These are phyloP conservation scores for Avena sativa DNA, from an alignment of 176 grass and related monocot species.

Conservation along the genomic window DNA sequence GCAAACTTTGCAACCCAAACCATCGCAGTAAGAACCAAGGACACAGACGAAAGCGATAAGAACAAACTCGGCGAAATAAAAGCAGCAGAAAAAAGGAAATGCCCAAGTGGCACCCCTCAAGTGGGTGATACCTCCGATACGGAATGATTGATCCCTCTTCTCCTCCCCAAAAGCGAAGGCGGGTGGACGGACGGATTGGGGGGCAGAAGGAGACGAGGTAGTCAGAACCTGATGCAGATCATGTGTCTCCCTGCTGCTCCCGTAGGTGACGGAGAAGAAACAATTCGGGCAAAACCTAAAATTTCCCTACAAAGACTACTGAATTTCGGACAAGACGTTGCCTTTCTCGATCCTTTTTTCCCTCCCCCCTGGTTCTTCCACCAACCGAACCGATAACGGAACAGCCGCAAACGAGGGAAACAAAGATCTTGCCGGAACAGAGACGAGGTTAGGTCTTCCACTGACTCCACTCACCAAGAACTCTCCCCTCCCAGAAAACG, in stretches of 20 bases:
- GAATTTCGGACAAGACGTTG: background rate
- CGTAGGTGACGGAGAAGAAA: conserved; percentile 42
- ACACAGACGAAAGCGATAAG: conserved; percentile 29
- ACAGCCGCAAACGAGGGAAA: conserved; percentile 29
- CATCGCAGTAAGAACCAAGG: background rate
- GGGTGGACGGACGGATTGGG: conserved; percentile 23
- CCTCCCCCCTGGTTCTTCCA: conserved; percentile 8
- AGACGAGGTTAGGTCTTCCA: conserved; percentile 33
- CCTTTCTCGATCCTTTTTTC: conserved; percentile 15
- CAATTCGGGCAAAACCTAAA: conserved; percentile 21
- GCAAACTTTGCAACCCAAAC: conserved; percentile 38
- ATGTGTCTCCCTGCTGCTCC: conserved; percentile 28
- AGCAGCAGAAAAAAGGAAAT: conserved; percentile 25
- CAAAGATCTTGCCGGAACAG: conserved; percentile 47
- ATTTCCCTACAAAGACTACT: conserved; percentile 1
- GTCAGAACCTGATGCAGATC: conserved; percentile 60
- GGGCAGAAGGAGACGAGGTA: conserved; percentile 21
- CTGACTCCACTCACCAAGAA: conserved; percentile 45
- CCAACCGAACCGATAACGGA: conserved; percentile 36
- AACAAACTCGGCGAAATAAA: conserved; percentile 30
- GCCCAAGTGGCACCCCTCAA: conserved; percentile 46
- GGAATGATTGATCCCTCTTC: conserved; percentile 61
- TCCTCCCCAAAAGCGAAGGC: conserved; percentile 44
- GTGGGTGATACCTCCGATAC: conserved; percentile 27
- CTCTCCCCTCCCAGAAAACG: background rate